phyloP scores from a whole-genome alignment of 208 protist genomes.

The Trypanosoma vivax region DNA sequence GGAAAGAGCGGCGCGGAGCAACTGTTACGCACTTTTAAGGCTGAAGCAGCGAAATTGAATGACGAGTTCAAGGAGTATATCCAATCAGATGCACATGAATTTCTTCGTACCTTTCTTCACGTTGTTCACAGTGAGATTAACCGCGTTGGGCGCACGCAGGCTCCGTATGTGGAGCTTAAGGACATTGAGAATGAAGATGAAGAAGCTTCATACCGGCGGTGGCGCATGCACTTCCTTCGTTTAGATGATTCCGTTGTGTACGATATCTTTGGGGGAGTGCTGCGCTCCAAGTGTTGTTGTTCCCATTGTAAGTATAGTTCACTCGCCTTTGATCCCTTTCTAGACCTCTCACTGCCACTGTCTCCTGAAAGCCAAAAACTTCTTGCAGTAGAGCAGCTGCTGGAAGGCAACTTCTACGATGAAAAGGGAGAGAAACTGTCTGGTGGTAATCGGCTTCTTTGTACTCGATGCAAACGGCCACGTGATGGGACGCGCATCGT shows the following conservation, averaged over 20 bases:
- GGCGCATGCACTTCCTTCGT: slow-evolving; percentile 34
- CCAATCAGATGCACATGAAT: slow-evolving; percentile 90
- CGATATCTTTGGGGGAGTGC: slow-evolving; percentile 72
- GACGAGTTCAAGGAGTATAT: slow-evolving; percentile 63
- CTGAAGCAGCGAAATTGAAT: slow-evolving; percentile 49
- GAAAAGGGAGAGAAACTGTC: slow-evolving; percentile 41
- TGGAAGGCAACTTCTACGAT: slow-evolving; percentile 47
- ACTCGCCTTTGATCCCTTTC: slow-evolving; percentile 65
- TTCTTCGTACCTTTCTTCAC: slow-evolving; percentile 79
- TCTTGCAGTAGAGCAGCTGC: slow-evolving; percentile 13
- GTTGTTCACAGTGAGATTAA: slow-evolving; percentile 88
- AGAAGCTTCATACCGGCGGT: slow-evolving; percentile 35
- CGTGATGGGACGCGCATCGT: slow-evolving; percentile 37
- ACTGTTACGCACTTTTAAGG: slow-evolving; percentile 55
- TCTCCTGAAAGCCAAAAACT: neutral
- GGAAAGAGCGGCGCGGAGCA: slow-evolving; percentile 1
- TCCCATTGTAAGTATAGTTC: slow-evolving; percentile 38
- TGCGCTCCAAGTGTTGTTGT: slow-evolving; percentile 46
- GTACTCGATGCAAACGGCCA: slow-evolving; percentile 52
- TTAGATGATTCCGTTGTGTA: slow-evolving; percentile 72
- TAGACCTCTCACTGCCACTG: slow-evolving; percentile 71
- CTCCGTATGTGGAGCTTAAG: slow-evolving; percentile 43
- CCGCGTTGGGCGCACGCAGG: slow-evolving; percentile 22
- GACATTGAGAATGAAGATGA: slow-evolving; percentile 54
- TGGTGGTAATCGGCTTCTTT: slow-evolving; percentile 53